Percentiles rank a stretch among this genome's conserved stretches.
phyloP scores from a whole-genome alignment of 208 protist genomes.

The Trypanosoma melophagium region DNA sequence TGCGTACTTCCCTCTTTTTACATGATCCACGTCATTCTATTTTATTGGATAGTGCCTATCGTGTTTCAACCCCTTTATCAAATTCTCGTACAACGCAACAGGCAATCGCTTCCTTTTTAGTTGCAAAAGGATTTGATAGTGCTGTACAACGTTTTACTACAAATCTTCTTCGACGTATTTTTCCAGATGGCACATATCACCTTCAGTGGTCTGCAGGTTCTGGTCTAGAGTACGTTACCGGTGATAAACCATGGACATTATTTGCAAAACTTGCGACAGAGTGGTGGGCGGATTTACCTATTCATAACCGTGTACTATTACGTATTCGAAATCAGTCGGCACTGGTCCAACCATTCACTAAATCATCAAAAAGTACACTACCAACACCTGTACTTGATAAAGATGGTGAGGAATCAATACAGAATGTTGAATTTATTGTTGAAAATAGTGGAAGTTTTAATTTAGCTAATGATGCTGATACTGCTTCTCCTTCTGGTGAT shows the following conservation, averaged over 20 bases:
- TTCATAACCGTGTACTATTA: constrained; percentile 29
- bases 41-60: background rate
- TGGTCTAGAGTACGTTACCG: constrained; percentile 34
- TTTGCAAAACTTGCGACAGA: constrained; percentile 42
- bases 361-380: constrained; percentile 10
- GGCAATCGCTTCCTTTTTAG: constrained; percentile 24
- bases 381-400: background rate
- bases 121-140: constrained; percentile 42
- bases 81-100: constrained; percentile 9
- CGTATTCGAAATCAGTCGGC: constrained; percentile 49
- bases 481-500: background rate
- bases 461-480: background rate
- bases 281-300: constrained; percentile 44
- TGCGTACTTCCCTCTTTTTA: constrained; percentile 1
- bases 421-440: too few relatives aligned
- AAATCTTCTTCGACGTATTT: constrained; percentile 13
- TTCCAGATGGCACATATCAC: constrained; percentile 24
- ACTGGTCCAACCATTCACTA: constrained; percentile 31
- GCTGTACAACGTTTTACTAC: constrained; percentile 35
- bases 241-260: constrained; percentile 28
- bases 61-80: background rate
- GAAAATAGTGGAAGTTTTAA: too few relatives aligned
- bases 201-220: constrained; percentile 35
- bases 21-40: constrained; percentile 17
- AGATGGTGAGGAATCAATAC: background rate